Percentiles rank a stretch among this genome's conserved stretches.
Evolutionary conservation across 2,329 filamentous ascomycete genomes (phyloP).

Genomic region (Diaporthe sp.): DNA sequence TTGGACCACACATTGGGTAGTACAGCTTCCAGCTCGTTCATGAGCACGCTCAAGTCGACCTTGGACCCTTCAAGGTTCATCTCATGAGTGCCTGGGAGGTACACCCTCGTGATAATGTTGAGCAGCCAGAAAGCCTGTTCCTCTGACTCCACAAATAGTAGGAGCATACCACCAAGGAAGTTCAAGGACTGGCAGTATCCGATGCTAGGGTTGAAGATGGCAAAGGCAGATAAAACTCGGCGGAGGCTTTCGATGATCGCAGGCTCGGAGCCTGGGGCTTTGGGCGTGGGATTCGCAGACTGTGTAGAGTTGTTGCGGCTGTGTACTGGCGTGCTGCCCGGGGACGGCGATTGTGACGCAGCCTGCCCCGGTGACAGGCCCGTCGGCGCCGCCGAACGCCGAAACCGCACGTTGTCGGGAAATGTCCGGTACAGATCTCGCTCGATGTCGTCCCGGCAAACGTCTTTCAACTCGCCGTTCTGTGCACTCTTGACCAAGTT

Average conservation of each 20-base stretch:
- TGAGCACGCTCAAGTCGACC: slow-evolving; percentile 92
- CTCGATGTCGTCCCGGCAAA: slow-evolving; percentile 92
- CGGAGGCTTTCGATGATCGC: slow-evolving; percentile 85
- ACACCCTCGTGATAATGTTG: slow-evolving; percentile 89
- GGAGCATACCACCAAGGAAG: slow-evolving; percentile 89
- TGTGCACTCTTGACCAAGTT: slow-evolving; percentile 71
- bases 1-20: slow-evolving; percentile 90
- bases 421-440: slow-evolving; percentile 94
- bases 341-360: slow-evolving; percentile 51
- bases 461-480: slow-evolving; percentile 68
- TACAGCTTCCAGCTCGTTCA: slow-evolving; percentile 86
- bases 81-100: slow-evolving; percentile 93
- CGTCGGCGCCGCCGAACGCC: slow-evolving; percentile 63
- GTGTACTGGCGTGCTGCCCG: slow-evolving; percentile 49
- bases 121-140: slow-evolving; percentile 95
- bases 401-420: slow-evolving; percentile 93
- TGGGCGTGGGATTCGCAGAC: slow-evolving; percentile 44
- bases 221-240: slow-evolving; percentile 89
- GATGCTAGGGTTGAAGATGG: slow-evolving; percentile 90
- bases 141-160: slow-evolving; percentile 89
- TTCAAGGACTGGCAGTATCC: slow-evolving; percentile 98
- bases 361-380: slow-evolving; percentile 25
- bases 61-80: slow-evolving; percentile 92
- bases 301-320: slow-evolving; percentile 45
- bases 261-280: slow-evolving; percentile 71